Evolutionary conservation across 495 filamentous ascomycete genomes (phyloP).

Genomic region (Cercophora samala): DNA sequence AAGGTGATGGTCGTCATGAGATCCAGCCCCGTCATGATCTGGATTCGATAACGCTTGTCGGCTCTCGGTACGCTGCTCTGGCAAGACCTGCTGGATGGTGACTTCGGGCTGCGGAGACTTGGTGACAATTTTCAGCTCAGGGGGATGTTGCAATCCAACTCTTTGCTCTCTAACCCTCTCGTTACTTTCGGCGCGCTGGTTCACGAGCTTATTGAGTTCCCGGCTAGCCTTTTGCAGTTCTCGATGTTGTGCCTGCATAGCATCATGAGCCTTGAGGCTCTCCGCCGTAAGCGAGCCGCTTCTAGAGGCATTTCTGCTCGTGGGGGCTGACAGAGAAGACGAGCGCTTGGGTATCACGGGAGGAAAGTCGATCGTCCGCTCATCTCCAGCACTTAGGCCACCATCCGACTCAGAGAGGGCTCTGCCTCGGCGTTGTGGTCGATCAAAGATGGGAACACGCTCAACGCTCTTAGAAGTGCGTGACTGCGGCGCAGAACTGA

Average conservation of each 20-base stretch:
- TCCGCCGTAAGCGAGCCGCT: conserved; percentile 63
- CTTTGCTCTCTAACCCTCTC: background rate
- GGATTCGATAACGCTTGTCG: conserved; percentile 5
- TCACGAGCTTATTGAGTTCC: conserved; percentile 31
- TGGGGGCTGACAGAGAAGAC: conserved; percentile 68
- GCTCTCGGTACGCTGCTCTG: conserved; percentile 28
- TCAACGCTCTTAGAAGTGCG: conserved; percentile 34
- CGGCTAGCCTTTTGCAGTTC: conserved; percentile 31
- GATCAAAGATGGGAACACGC: conserved; percentile 33
- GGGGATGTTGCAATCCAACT: background rate
- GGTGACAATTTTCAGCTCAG: background rate
- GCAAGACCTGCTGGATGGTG: conserved; percentile 27
- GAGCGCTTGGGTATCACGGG: conserved; percentile 60
- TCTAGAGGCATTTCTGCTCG: conserved; percentile 63
- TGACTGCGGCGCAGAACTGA: conserved; percentile 41
- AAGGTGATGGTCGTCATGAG: conserved; percentile 27
- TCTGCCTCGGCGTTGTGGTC: conserved; percentile 38
- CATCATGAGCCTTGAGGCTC: conserved; percentile 60
- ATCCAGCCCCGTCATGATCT: conserved; percentile 13
- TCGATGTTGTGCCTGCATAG: conserved; percentile 34
- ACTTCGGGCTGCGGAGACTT: conserved; percentile 16
- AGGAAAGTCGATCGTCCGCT: conserved; percentile 54
- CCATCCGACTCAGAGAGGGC: conserved; percentile 48
- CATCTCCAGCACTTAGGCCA: conserved; percentile 40
- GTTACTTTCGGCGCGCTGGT: background rate